Evolutionary conservation across 176 grass and related monocot genomes (phyloP), one percentile per base, ranked within the genome.

Genomic region (Paspalum vaginatum): DNA sequence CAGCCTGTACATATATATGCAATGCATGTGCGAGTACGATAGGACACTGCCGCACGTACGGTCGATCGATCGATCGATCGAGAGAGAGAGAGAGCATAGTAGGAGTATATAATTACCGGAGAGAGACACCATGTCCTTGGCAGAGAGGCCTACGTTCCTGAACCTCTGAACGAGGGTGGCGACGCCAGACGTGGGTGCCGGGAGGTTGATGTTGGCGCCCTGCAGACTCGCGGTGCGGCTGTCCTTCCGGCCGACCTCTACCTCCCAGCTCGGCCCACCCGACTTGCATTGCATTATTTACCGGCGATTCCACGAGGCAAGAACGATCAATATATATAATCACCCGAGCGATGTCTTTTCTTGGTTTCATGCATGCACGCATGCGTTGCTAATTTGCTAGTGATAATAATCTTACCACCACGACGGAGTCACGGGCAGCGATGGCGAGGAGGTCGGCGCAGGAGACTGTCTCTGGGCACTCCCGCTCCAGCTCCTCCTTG

Each of bases 391-490:
- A 32, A 32, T 32, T 32, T 32, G 1, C 32, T 32, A 32, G 1
- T 32, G 32, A 32, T 32, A 32, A 12, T 67, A 43, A 4, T 0
- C n/a, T 48, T 82, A 97, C 94, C 57, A 85, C 51, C 1, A 97
- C 78, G 15, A 94, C 88, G 1, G 94, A 91, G 85, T 97, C 94
- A n/a, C 94, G 89, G 67, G 94, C 94, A 5, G 84, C 89, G 61
- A 97, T 88, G 75, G 94, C 94, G 7, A 97, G 91, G 83, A 97
- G 16, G 75, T 97, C 94, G 24, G 91, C 88, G 32, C 94, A 97
- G 43, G 94, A 97, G 74, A 97, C 87, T 0, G 87, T 94, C 75
- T 86, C 81, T 0, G 91, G 91, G 83, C 94, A 97, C 17, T 76
- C 89, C 41, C 42, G 71, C 75, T 97, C 94, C 2, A 97, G 89